Conservation (phyloP, 225 moss, liverwort and hornwort genomes). For the Bryum argenteum region DNA sequence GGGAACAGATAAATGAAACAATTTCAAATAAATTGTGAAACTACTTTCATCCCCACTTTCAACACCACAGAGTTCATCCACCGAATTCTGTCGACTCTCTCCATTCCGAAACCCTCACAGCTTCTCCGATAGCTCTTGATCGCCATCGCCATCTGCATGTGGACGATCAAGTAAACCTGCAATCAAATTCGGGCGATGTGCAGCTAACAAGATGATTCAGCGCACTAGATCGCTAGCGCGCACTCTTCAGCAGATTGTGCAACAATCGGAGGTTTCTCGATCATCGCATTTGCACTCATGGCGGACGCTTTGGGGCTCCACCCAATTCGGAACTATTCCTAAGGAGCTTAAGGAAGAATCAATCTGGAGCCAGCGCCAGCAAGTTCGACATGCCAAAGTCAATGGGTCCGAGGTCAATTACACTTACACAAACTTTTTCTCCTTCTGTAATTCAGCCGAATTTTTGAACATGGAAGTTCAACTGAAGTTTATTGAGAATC, state of each 20-base stretch:
- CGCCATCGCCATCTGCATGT: no score
- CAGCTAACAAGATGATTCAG: conserved; percentile 27
- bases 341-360: conserved; percentile 10
- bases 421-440: neutral
- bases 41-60: no score
- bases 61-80: no score
- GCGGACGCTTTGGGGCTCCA: conserved; percentile 35
- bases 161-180: no score
- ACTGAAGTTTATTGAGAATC: neutral
- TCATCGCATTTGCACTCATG: conserved; percentile 23
- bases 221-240: conserved; percentile 30
- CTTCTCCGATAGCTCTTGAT: no score
- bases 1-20: no score
- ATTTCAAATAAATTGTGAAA: no score
- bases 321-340: neutral
- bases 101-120: no score
- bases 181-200: neutral
- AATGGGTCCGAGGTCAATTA: conserved; percentile 80
- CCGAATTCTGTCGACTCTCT: no score
- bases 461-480: neutral
- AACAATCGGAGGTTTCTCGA: conserved; percentile 3
- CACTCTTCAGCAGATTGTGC: conserved; percentile 27
- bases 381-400: conserved; percentile 79
- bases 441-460: neutral
- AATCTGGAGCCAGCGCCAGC: conserved; percentile 56